These are phyloP conservation scores for Zoysia japonica DNA, from an alignment of 176 grass and related monocot genomes.

Conservation along the genomic window DNA sequence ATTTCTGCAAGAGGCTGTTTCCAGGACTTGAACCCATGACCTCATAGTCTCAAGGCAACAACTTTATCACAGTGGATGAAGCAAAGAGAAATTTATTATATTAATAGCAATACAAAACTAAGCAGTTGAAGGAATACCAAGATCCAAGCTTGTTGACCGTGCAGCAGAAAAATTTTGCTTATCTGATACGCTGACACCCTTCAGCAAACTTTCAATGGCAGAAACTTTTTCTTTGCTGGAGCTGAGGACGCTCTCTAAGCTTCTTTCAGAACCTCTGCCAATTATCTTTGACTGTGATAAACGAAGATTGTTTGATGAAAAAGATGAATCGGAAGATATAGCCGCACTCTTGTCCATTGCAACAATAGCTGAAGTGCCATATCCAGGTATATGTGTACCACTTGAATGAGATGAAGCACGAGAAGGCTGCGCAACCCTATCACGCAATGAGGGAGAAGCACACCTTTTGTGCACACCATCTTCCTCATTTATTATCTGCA, in stretches of 20 bases:
- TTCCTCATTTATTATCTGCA: conserved; percentile 90
- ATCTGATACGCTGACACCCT: conserved; percentile 57
- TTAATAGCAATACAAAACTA: conserved; percentile 42
- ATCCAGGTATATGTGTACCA: conserved; percentile 56
- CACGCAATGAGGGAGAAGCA: conserved; percentile 70
- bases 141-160: conserved; percentile 78
- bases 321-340: conserved; percentile 58
- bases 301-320: conserved; percentile 53
- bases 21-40: too few species aligned
- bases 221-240: conserved; percentile 94
- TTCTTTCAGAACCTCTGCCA: conserved; percentile 67
- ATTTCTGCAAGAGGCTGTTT: too few species aligned
- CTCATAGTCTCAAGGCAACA: too few species aligned
- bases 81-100: conserved; percentile 23
- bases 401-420: conserved; percentile 55
- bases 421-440: conserved; percentile 61
- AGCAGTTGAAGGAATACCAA: conserved; percentile 64
- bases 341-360: conserved; percentile 80
- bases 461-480: conserved; percentile 79
- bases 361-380: conserved; percentile 75
- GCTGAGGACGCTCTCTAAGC: conserved; percentile 70
- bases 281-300: conserved; percentile 58
- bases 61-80: background rate
- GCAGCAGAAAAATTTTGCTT: conserved; percentile 64
- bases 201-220: conserved; percentile 90